Base-by-base conservation (phyloP, 179 eudicot genomes). In the Beta corolliflora region DNA sequence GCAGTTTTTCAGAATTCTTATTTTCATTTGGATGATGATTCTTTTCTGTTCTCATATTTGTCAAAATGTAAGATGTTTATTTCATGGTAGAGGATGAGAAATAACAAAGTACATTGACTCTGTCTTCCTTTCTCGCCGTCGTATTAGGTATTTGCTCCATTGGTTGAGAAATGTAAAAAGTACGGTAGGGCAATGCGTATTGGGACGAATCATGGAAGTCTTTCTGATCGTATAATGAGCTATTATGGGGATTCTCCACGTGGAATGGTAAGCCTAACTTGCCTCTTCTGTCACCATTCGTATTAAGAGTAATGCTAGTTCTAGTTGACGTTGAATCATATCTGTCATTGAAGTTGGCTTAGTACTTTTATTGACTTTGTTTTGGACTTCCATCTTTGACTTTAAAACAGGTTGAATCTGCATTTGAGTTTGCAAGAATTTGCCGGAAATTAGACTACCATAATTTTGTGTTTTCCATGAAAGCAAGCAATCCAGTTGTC, bases 201-300 rank as follows among this genome's bases (percentile, higher is more conserved):
- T 79, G 99, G 99, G 80, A 96, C 99, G 78, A 96, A 96, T 77
- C 99, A 96, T 70, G 98, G 99, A 59, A 96, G 99, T 82, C 99
- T 96, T 83, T 96, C 99, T 65, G 99, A 95, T 88, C 98, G 99
- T 83, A 96, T 96, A 79, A 96, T 96, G 99, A 96, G 98, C 85
- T 96, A 96, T 77, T 91, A 92, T 84, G 99, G 99, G 36, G 99
- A 96, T 88, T 96, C 99, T 81, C 99, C 98, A 0, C 90, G 99
- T 81, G 99, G 99, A 87, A 96, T 96, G 99, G 99, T 96, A 76
- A 81, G 87, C 15, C 2, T 36, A 60, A 45, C 73, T 80, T 73
- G 65, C 81, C 56, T 56, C 7, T 64, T 3, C 75, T 75, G 53
- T 60, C 46, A 29, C 59, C 13, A 59, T 71, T 31, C 52, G 23